Base-by-base conservation (phyloP, 352 stramenopile species). In the Globisporangium emineosum region DNA sequence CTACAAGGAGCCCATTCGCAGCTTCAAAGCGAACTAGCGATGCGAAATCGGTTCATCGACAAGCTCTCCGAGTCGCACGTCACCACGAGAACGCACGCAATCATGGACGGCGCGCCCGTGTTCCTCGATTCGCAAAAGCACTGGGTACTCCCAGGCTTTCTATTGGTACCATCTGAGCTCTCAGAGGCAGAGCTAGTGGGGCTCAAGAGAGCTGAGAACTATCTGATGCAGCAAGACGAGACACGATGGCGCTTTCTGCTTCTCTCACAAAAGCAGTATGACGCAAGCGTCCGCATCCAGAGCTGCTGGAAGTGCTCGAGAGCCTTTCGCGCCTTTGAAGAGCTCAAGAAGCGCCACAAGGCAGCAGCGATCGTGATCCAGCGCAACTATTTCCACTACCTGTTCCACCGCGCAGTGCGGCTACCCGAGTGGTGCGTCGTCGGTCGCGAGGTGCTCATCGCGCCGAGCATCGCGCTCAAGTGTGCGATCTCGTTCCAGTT, bases 401-500 rank as follows among this genome's bases (percentile, higher is more conserved):
- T 94, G n/a, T 92, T 85, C 56, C 66, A 78, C 27, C 79, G 85
- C 2, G 83, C 83, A 0, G 73, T 81, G 7, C 71, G 70, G 10
- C 53, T 92, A 13, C 86, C 83, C 0, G 45, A 59, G 12, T 92
- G 83, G 86, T 94, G 83, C 63, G 68, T 85, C 19, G 40, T 78
- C 21, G 81, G 83, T 8, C 78, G 75, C 33, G 83, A 94, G 61
- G 80, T 92, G 21, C 45, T 94, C 27, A 72, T 90, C 7, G 79
- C 78, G 0, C 73, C 74, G n/a, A 88, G 75, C 25, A 63, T 90
- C 23, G 81, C 83, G n/a, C 72, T 76, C 30, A 86, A 81, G 29
- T 81, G 76, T 25, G 83, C 81, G 0, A 82, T 90, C 37, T 76
- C 71, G 17, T 94, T 94, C 67, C 79, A 90, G 58, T 94, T 94